phyloP scores from a whole-genome alignment of 345 rosid species.

The Aquilaria sinensis region DNA sequence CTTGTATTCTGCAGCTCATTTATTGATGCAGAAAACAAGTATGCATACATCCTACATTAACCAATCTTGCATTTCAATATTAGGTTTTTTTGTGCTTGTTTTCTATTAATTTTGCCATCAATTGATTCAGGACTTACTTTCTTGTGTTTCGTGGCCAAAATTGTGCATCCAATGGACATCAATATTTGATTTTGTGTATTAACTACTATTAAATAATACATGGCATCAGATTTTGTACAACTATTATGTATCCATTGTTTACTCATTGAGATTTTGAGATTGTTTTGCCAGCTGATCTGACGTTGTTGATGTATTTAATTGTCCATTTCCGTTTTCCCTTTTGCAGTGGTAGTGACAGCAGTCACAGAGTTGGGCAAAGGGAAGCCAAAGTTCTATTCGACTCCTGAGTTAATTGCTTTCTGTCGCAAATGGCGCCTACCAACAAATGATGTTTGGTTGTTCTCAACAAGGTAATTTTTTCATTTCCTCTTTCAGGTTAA shows the following conservation, averaged over 20 bases:
- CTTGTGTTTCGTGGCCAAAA: neutral
- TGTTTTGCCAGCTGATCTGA: neutral
- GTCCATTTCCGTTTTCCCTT: slow-evolving; percentile 19
- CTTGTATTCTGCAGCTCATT: too few relatives aligned
- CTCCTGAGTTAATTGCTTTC: slow-evolving; percentile 81
- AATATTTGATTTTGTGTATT: neutral
- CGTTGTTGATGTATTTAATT: neutral
- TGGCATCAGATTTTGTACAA: neutral
- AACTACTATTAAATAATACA: neutral
- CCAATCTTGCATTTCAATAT: too few relatives aligned
- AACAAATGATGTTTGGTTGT: slow-evolving; percentile 88
- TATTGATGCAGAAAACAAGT: too few relatives aligned
- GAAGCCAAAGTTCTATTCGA: slow-evolving; percentile 90
- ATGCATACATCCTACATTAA: too few relatives aligned
- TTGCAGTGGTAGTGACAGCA: slow-evolving; percentile 91
- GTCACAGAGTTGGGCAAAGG: slow-evolving; percentile 87
- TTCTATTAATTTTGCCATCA: neutral
- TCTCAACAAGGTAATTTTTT: slow-evolving; percentile 71
- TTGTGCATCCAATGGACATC: neutral
- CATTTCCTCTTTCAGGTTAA: neutral
- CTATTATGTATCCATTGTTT: neutral
- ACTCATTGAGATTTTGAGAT: neutral
- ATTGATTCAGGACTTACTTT: neutral
- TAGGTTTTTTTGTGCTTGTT: too few relatives aligned
- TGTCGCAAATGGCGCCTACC: slow-evolving; percentile 92